Evolutionary conservation across 2,329 filamentous ascomycete genomes (phyloP).

Genomic region (Sclerotinia glacialis): DNA sequence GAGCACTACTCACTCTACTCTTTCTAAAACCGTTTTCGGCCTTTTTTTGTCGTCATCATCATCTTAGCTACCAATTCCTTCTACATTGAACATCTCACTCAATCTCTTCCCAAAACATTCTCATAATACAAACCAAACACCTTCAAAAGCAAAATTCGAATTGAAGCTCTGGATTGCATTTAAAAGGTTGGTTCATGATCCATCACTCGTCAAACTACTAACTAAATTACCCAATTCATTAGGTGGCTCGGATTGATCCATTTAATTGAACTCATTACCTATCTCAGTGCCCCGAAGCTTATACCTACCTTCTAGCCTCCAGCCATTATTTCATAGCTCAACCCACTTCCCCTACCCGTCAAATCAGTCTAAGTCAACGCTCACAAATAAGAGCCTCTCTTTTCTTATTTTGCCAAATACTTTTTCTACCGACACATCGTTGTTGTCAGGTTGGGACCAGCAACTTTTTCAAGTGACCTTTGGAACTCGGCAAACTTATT

Average conservation of each 20-base stretch:
- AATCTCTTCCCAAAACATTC: neutral
- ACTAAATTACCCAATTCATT: constrained; percentile 9
- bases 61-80: neutral
- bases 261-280: constrained; percentile 14
- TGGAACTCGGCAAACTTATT: constrained; percentile 24
- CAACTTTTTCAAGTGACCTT: neutral
- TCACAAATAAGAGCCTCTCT: neutral
- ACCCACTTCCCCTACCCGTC: constrained; percentile 2
- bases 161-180: neutral
- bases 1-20: neutral
- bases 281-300: constrained; percentile 13
- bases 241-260: constrained; percentile 2
- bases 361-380: neutral
- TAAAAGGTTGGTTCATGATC: neutral
- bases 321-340: neutral
- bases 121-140: neutral
- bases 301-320: constrained; percentile 5
- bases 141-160: neutral
- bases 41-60: constrained; percentile 20
- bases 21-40: neutral
- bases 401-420: neutral
- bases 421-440: constrained; percentile 13
- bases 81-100: neutral
- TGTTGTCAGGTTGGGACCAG: constrained; percentile 8
- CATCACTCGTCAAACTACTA: neutral